phyloP scores from a whole-genome alignment of 805 yeast species.

The Myxozyma sirexii region DNA sequence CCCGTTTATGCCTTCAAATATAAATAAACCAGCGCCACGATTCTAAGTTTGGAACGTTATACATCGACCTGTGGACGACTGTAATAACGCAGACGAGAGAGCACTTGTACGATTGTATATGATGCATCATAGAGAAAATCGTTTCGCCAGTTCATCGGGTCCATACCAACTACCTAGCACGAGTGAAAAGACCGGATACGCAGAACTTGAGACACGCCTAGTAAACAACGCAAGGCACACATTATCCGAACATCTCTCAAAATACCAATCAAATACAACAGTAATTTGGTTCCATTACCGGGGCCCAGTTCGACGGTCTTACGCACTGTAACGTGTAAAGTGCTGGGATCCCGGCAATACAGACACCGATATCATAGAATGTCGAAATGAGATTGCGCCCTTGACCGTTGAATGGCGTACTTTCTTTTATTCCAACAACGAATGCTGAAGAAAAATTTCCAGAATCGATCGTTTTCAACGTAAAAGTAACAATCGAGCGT shows the following conservation, averaged over 20 bases:
- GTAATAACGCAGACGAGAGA: conserved; percentile 61
- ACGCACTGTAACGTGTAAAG: conserved; percentile 39
- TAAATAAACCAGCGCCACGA: conserved; percentile 48
- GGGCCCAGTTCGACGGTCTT: conserved; percentile 38
- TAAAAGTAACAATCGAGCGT: conserved; percentile 14
- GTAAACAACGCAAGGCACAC: conserved; percentile 39
- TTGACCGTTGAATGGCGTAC: conserved; percentile 36
- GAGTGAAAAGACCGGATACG: conserved; percentile 52
- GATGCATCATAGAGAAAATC: conserved; percentile 22
- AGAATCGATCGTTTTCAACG: conserved; percentile 57
- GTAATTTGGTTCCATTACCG: conserved; percentile 38
- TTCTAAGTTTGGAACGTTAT: conserved; percentile 34
- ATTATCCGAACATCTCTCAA: conserved; percentile 38
- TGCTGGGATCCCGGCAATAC: conserved; percentile 42
- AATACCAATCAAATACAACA: conserved; percentile 35
- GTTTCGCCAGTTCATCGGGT: conserved; percentile 52
- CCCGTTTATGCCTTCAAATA: conserved; percentile 50
- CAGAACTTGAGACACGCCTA: conserved; percentile 42
- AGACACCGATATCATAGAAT: conserved; percentile 38
- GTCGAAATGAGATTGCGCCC: conserved; percentile 37
- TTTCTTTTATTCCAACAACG: conserved; percentile 48
- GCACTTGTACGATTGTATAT: conserved; percentile 49
- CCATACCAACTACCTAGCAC: conserved; percentile 59
- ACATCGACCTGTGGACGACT: conserved; percentile 44
- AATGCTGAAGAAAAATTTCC: conserved; percentile 56